phyloP scores from a whole-genome alignment of 2,329 filamentous ascomycete species.

The Herpotrichia juniperi region DNA sequence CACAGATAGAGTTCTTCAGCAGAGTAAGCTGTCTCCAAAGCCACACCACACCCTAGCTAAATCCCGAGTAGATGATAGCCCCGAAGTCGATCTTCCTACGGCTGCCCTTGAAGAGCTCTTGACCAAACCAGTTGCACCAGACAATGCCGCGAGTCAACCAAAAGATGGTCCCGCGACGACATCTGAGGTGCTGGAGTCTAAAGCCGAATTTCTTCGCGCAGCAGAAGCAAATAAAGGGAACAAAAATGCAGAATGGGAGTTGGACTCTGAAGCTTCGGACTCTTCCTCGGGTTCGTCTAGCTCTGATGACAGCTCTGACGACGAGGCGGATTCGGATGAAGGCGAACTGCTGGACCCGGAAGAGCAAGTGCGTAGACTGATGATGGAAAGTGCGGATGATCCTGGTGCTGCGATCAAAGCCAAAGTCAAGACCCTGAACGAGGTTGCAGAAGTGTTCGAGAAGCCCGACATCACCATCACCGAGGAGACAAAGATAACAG shows the following conservation, averaged over 20 bases:
- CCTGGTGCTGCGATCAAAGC: conserved; percentile 69
- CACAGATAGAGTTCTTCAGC: background rate
- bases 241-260: conserved; percentile 80
- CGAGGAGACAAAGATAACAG: conserved; percentile 75
- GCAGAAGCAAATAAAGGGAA: conserved; percentile 54
- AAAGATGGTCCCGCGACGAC: background rate
- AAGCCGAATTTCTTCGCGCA: conserved; percentile 51
- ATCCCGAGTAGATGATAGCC: background rate
- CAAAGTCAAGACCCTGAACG: conserved; percentile 81
- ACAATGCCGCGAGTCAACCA: background rate
- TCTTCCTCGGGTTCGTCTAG: conserved; percentile 61
- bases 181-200: conserved; percentile 22
- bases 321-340: conserved; percentile 68
- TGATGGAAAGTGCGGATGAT: conserved; percentile 83
- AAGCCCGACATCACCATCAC: conserved; percentile 82
- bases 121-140: background rate
- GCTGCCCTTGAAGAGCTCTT: conserved; percentile 11
- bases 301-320: conserved; percentile 56
- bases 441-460: conserved; percentile 58
- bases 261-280: conserved; percentile 66
- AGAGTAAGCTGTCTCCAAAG: conserved; percentile 2
- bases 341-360: conserved; percentile 74
- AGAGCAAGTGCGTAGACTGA: conserved; percentile 82
- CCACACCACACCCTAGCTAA: background rate
- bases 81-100: background rate